These are phyloP conservation scores for Pleurotus eryngii DNA, from an alignment of 768 basidiomycete species.

Conservation along the genomic window DNA sequence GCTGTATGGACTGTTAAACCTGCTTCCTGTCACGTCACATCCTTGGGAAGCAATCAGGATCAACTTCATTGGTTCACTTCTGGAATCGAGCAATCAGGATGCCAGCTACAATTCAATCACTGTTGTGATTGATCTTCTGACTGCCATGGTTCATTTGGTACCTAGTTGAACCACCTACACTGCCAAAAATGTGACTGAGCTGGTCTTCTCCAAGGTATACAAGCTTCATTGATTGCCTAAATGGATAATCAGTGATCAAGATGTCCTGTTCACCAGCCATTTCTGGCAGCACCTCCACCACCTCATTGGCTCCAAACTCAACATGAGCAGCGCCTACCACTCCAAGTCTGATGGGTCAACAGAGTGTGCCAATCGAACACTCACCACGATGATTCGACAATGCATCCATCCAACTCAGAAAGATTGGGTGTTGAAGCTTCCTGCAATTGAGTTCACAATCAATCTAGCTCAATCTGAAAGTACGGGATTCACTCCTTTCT, in stretches of 20 bases:
- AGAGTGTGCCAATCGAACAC: constrained; percentile 22
- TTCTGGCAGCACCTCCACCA: constrained; percentile 14
- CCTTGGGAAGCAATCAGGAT: too few species aligned
- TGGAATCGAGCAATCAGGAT: too few species aligned
- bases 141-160: constrained; percentile 10
- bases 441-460: neutral
- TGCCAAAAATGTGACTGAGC: constrained; percentile 13
- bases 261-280: constrained; percentile 10
- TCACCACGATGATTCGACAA: constrained; percentile 24
- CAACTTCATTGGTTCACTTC: too few species aligned
- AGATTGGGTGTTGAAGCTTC: constrained; percentile 26
- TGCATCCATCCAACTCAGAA: constrained; percentile 20
- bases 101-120: constrained; percentile 9
- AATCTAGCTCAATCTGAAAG: too few species aligned
- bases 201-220: constrained; percentile 6
- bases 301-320: constrained; percentile 14
- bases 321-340: constrained; percentile 25
- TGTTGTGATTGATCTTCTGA: constrained; percentile 15
- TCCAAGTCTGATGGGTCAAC: neutral
- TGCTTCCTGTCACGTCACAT: too few species aligned
- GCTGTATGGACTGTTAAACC: too few species aligned
- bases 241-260: neutral
- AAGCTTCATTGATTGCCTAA: constrained; percentile 31
- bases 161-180: neutral
- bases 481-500: too few species aligned